Conservation (phyloP, 768 basidiomycete genomes). For the Holtermannia corniformis region DNA sequence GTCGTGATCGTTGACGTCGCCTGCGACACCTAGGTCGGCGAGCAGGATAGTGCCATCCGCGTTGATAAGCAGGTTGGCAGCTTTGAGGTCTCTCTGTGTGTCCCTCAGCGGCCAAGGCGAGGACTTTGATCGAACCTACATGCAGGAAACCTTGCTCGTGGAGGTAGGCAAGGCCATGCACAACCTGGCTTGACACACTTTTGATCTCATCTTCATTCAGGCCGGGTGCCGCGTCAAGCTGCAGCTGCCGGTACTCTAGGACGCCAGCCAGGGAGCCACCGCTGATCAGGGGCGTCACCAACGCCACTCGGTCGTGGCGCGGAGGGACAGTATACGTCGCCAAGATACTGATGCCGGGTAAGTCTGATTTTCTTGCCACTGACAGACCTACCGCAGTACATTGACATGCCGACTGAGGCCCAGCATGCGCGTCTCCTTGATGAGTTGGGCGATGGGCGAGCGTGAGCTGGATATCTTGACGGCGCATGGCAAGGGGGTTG, state of each 20-base stretch:
- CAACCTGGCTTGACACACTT: conserved; percentile 72
- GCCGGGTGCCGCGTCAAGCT: conserved; percentile 28
- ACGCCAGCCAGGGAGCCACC: conserved; percentile 30
- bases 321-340: conserved; percentile 31
- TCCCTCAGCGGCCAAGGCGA: background rate
- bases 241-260: conserved; percentile 16
- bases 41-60: conserved; percentile 57
- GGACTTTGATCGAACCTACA: conserved; percentile 16
- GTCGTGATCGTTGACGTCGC: conserved; percentile 64
- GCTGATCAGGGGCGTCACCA: conserved; percentile 27
- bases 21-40: conserved; percentile 87
- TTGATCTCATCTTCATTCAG: conserved; percentile 83
- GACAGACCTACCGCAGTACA: conserved; percentile 49
- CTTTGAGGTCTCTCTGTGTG: conserved; percentile 89
- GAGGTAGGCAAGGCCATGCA: conserved; percentile 52
- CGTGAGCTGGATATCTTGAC: conserved; percentile 39
- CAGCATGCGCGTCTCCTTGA: conserved; percentile 22
- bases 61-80: conserved; percentile 84
- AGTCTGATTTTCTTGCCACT: background rate
- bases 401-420: conserved; percentile 49
- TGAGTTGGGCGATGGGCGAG: conserved; percentile 53
- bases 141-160: conserved; percentile 16
- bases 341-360: conserved; percentile 24
- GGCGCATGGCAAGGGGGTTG: conserved; percentile 18
- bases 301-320: conserved; percentile 22